Evolutionary conservation across 352 stramenopile genomes (phyloP).

Genomic region (Pythium rishiriense): DNA sequence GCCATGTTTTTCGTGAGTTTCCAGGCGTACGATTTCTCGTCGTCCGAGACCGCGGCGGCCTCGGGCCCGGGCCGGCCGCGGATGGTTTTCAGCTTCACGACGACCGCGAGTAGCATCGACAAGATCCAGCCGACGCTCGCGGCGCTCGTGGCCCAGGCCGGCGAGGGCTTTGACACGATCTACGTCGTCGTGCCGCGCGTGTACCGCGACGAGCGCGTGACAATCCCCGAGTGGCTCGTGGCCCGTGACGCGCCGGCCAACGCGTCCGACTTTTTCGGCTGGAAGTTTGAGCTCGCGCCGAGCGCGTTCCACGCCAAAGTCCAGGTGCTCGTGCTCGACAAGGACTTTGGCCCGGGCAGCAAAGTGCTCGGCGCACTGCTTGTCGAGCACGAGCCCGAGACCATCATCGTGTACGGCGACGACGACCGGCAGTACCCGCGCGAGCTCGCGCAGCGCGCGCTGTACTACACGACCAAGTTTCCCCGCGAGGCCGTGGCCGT

Average conservation of each 20-base stretch:
- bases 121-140: slow-evolving; percentile 42
- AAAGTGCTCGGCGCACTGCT: slow-evolving; percentile 54
- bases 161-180: slow-evolving; percentile 41
- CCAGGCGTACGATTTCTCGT: slow-evolving; percentile 33
- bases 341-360: slow-evolving; percentile 52
- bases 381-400: slow-evolving; percentile 55
- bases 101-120: slow-evolving; percentile 36
- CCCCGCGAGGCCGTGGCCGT: slow-evolving; percentile 48
- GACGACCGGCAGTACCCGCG: slow-evolving; percentile 45
- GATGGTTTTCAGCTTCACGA: slow-evolving; percentile 65
- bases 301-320: slow-evolving; percentile 44
- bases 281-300: slow-evolving; percentile 34
- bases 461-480: slow-evolving; percentile 51
- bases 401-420: slow-evolving; percentile 62
- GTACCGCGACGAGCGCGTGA: slow-evolving; percentile 38
- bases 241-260: slow-evolving; percentile 19
- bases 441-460: slow-evolving; percentile 39
- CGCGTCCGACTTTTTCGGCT: slow-evolving; percentile 31
- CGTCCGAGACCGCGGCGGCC: slow-evolving; percentile 10
- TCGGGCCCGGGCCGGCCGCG: slow-evolving; percentile 32
- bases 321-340: slow-evolving; percentile 43
- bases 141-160: slow-evolving; percentile 40
- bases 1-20: slow-evolving; percentile 40
- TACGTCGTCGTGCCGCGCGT: slow-evolving; percentile 50
- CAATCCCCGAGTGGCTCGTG: slow-evolving; percentile 47